phyloP scores from a whole-genome alignment of 768 basidiomycete species.

The Mrakia blollopis region DNA sequence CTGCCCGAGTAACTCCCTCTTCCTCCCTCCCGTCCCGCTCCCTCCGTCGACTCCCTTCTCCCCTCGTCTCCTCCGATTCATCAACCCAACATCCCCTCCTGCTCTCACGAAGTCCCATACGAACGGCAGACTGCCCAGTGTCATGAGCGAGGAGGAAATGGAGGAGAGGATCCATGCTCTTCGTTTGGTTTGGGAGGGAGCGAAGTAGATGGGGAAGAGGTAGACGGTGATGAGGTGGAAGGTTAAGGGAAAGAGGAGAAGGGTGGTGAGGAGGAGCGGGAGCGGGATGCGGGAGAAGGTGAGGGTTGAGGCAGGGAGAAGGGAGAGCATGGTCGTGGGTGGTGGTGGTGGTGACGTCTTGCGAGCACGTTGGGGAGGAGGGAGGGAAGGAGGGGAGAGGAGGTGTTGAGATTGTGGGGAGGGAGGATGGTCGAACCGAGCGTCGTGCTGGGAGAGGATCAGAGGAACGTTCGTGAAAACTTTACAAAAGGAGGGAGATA shows the following conservation, averaged over 20 bases:
- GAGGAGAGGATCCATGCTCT: slow-evolving; percentile 12
- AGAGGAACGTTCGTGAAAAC: too few relatives aligned
- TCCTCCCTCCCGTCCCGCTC: too few relatives aligned
- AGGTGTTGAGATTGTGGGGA: too few relatives aligned
- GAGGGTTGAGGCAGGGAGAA: not conserved
- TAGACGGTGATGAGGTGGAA: not conserved
- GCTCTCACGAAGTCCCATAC: not conserved
- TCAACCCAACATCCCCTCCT: not conserved
- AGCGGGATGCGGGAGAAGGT: not conserved
- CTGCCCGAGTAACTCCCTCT: not conserved
- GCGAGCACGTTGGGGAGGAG: too few relatives aligned
- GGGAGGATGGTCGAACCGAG: too few relatives aligned
- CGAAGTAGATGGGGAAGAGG: not conserved
- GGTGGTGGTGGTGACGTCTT: not conserved
- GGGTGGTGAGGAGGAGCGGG: not conserved
- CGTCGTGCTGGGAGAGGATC: too few relatives aligned
- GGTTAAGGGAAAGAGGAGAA: not conserved
- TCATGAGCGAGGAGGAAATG: slow-evolving; percentile 2
- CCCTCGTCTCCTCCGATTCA: not conserved
- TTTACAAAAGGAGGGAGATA: too few relatives aligned
- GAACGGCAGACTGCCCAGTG: not conserved
- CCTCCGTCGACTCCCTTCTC: too few relatives aligned
- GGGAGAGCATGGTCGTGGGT: not conserved
- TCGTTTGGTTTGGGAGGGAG: slow-evolving; percentile 10
- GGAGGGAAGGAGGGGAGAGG: too few relatives aligned